Percentiles rank a stretch among this genome's conserved stretches.
These are phyloP conservation scores for Penicillium chermesinum DNA, from an alignment of 495 filamentous ascomycete genomes.

Conservation along the genomic window DNA sequence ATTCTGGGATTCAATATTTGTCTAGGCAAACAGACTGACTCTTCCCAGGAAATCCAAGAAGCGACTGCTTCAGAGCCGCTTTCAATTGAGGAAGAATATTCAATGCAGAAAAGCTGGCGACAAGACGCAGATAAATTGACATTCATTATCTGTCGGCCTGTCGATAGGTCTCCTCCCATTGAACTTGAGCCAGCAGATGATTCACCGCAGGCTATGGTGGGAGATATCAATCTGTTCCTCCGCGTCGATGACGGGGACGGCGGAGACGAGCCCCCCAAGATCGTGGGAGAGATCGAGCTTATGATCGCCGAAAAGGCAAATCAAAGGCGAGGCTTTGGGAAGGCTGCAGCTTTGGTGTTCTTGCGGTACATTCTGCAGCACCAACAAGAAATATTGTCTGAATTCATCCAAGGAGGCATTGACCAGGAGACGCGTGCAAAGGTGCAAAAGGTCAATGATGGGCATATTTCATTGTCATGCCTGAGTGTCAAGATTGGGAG, in stretches of 20 bases:
- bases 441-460: constrained; percentile 2
- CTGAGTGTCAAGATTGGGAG: constrained; percentile 59
- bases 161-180: not conserved
- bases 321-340: constrained; percentile 61
- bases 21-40: constrained; percentile 4
- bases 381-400: constrained; percentile 47
- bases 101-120: constrained; percentile 81
- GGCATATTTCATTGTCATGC: constrained; percentile 22
- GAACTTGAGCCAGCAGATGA: constrained; percentile 44
- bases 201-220: constrained; percentile 58
- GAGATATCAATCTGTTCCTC: constrained; percentile 85
- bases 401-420: constrained; percentile 45
- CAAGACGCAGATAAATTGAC: constrained; percentile 54
- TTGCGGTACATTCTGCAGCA: constrained; percentile 55
- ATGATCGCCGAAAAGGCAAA: constrained; percentile 68
- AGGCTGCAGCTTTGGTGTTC: constrained; percentile 61
- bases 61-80: constrained; percentile 81
- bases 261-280: constrained; percentile 29
- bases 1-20: too few relatives aligned
- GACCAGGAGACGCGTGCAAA: constrained; percentile 10
- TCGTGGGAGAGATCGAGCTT: constrained; percentile 75
- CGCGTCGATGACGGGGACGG: constrained; percentile 45
- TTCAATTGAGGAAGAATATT: constrained; percentile 71
- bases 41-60: constrained; percentile 63
- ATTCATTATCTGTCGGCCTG: constrained; percentile 39